These are phyloP conservation scores for Capsicum rhomboideum DNA, from an alignment of 257 asterid genomes.

Conservation along the genomic window DNA sequence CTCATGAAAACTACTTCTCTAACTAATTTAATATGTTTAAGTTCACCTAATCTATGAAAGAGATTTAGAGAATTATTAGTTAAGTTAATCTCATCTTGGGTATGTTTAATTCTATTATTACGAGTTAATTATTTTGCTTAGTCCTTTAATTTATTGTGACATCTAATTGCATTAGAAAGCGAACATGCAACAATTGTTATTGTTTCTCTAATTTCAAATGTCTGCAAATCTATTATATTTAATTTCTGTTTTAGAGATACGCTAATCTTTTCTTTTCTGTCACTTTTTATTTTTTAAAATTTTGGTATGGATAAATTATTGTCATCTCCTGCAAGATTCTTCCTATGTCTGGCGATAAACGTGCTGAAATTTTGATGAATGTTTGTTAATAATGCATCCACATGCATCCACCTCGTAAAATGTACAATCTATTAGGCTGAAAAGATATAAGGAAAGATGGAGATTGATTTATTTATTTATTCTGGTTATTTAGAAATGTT, in stretches of 20 bases:
- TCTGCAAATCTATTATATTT: background rate
- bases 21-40: background rate
- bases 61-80: no score
- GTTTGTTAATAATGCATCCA: background rate
- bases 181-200: background rate
- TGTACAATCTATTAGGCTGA: background rate
- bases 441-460: no score
- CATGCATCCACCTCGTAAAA: conserved; percentile 1
- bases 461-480: no score
- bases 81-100: background rate
- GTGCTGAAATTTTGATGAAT: background rate
- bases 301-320: background rate
- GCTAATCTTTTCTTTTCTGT: background rate
- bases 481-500: no score
- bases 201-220: background rate
- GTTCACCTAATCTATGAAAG: background rate
- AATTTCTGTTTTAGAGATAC: background rate
- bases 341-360: background rate
- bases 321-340: background rate
- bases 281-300: background rate
- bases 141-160: background rate
- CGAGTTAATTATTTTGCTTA: background rate
- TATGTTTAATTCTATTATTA: background rate
- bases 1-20: background rate
- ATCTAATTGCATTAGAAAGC: background rate